Percentiles rank a stretch among this genome's conserved stretches.
phyloP scores from a whole-genome alignment of 2,329 filamentous ascomycete species.

The Penicillium thymicola region DNA sequence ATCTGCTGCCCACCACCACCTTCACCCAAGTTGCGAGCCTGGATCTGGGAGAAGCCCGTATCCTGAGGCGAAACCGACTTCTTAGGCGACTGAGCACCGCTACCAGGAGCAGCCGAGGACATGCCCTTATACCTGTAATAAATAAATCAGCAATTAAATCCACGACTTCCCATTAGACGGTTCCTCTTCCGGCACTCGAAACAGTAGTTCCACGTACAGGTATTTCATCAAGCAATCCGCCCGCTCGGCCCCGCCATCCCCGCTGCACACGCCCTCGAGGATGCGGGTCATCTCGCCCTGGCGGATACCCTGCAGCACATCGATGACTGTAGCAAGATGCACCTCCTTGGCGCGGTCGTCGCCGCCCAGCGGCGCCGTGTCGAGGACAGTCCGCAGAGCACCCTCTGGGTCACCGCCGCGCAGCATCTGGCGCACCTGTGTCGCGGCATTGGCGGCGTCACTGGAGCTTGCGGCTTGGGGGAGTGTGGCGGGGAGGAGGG shows the following conservation, averaged over 20 bases:
- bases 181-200: neutral
- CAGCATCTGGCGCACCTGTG: slow-evolving; percentile 82
- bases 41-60: slow-evolving; percentile 85
- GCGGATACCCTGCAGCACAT: slow-evolving; percentile 94
- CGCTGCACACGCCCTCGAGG: slow-evolving; percentile 73
- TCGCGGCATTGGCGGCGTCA: slow-evolving; percentile 73
- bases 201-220: slow-evolving; percentile 59
- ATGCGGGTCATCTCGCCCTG: slow-evolving; percentile 93
- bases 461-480: slow-evolving; percentile 68
- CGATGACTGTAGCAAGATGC: slow-evolving; percentile 81
- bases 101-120: slow-evolving; percentile 47
- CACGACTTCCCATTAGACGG: neutral
- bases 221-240: slow-evolving; percentile 98
- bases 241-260: slow-evolving; percentile 76
- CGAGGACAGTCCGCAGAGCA: slow-evolving; percentile 76
- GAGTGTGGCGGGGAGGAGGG: slow-evolving; percentile 70
- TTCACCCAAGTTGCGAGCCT: slow-evolving; percentile 54
- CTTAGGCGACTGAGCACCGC: slow-evolving; percentile 48
- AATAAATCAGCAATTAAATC: slow-evolving; percentile 5
- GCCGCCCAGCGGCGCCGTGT: slow-evolving; percentile 70
- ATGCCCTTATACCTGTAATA: slow-evolving; percentile 83
- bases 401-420: slow-evolving; percentile 84
- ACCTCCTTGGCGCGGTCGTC: slow-evolving; percentile 65
- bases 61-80: slow-evolving; percentile 66
- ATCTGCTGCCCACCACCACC: slow-evolving; percentile 79